Evolutionary conservation across 148 eudicot species (phyloP), one percentile per base, ranked within the genome.

Genomic region (Chenopodium suecicum): DNA sequence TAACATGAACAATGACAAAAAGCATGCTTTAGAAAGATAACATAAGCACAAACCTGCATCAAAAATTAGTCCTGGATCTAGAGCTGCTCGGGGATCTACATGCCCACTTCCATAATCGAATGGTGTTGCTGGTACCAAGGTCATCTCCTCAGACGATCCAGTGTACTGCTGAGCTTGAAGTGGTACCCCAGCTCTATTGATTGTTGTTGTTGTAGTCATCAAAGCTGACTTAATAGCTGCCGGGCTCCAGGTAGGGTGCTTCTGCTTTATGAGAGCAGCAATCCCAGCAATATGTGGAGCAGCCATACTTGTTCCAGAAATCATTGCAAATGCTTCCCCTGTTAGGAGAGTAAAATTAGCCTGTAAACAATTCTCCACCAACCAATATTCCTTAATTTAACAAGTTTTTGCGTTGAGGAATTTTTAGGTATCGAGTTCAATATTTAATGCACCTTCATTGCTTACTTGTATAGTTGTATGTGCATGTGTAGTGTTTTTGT

Each of bases 291-390:
- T 92, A 86, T 97, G 99, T 32, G 99, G 99, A 31, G 99, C 98
- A 73, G 99, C 98, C 99, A 97, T 97, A 94, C 99, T 97, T 14
- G 99, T 97, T 74, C 99, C 99, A 73, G 99, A 97, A 79, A 97
- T 90, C 97, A 97, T 85, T 5, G 99, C 99, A 85, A 97, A 97
- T 66, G 90, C 93, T 90, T 94, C 98, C 70, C 99, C 99, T 96
- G 93, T 17, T 81, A 70, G 75, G 73, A 76, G 22, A 48, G 71
- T 83, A 20, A 64, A 77, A 68, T 82, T 56, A 64, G 64, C 69
- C 50, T 13, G 9, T 2, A n/a, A 41, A 46, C 60, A 54, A 54
- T 0, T 19, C 14, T 19, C 7, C 16, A 9, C 31, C 37, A 25
- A 23, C 27, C 0, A 29, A 37, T 50, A 17, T 9, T 17, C 3